Evolutionary conservation across 2,329 filamentous ascomycete species (phyloP).

Genomic region (Chlorencoelia australis): DNA sequence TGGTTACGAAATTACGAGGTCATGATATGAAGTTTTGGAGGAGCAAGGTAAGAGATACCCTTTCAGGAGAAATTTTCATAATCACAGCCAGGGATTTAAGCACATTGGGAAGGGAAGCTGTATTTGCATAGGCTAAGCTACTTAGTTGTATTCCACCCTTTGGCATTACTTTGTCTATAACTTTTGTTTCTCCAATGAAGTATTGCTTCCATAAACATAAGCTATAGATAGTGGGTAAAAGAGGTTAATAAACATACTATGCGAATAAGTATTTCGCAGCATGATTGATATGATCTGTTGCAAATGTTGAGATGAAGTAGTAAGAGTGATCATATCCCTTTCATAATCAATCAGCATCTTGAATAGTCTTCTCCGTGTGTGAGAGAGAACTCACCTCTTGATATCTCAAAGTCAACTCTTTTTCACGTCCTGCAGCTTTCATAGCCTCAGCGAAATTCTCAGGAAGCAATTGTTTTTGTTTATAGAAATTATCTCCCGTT

Average conservation of each 20-base stretch:
- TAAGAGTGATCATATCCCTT: conserved; percentile 94
- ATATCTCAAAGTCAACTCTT: conserved; percentile 69
- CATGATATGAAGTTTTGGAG: background rate
- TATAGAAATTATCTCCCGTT: conserved; percentile 93
- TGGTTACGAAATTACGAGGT: background rate
- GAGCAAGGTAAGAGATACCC: background rate
- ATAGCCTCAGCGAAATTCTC: conserved; percentile 83
- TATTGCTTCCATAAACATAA: conserved; percentile 18
- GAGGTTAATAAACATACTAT: conserved; percentile 7
- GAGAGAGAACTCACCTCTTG: conserved; percentile 48
- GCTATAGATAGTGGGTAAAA: background rate
- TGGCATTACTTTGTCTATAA: conserved; percentile 14
- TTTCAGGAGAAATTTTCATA: background rate
- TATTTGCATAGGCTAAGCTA: too few relatives aligned
- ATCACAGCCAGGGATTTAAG: too few relatives aligned
- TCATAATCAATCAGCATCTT: background rate
- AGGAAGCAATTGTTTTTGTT: conserved; percentile 81
- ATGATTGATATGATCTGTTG: conserved; percentile 34
- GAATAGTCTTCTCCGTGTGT: too few relatives aligned
- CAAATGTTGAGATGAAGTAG: conserved; percentile 88
- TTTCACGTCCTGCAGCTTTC: conserved; percentile 59
- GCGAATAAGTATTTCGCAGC: conserved; percentile 9
- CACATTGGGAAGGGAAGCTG: too few relatives aligned
- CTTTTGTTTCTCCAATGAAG: conserved; percentile 14
- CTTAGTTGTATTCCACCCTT: too few relatives aligned